These are phyloP conservation scores for Phytophthora boehmeriae DNA, from an alignment of 352 stramenopile species.

Conservation along the genomic window DNA sequence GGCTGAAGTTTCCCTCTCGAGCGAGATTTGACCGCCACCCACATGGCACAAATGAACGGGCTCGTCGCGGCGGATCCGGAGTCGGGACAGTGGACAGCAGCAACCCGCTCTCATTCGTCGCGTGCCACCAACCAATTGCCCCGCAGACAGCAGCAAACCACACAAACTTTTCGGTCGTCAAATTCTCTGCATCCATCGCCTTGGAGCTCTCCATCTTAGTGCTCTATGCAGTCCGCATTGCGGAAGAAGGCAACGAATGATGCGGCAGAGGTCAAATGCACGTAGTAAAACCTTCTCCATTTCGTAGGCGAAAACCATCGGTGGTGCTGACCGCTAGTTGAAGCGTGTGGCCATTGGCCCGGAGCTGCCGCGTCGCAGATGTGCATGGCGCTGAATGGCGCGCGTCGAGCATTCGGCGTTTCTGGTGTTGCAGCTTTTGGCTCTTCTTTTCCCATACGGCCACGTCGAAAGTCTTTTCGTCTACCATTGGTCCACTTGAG, in stretches of 20 bases:
- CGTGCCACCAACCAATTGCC: slow-evolving; percentile 17
- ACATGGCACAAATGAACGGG: slow-evolving; percentile 6
- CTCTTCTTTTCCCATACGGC: not conserved
- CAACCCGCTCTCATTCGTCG: slow-evolving; percentile 7
- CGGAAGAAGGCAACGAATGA: too few relatives aligned
- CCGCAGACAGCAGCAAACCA: not conserved
- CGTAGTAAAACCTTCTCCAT: too few relatives aligned
- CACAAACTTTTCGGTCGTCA: not conserved
- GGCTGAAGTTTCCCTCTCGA: slow-evolving; percentile 10
- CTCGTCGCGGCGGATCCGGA: not conserved
- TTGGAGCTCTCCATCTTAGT: not conserved
- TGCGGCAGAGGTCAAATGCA: too few relatives aligned
- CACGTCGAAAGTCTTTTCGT: slow-evolving; percentile 5
- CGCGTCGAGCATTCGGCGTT: slow-evolving; percentile 10
- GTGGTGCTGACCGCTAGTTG: slow-evolving; percentile 1
- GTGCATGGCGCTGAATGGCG: not conserved
- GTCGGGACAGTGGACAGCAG: not conserved
- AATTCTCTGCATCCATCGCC: not conserved
- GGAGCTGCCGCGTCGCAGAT: slow-evolving; percentile 16
- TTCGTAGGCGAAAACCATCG: not conserved
- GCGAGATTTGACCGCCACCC: slow-evolving; percentile 15
- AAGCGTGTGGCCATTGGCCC: slow-evolving; percentile 18
- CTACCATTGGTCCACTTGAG: slow-evolving; percentile 8
- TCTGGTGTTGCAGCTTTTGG: slow-evolving; percentile 4
- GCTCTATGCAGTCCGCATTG: too few relatives aligned